phyloP scores from a whole-genome alignment of 2,329 filamentous ascomycete species.

The Clathrospora elynae region DNA sequence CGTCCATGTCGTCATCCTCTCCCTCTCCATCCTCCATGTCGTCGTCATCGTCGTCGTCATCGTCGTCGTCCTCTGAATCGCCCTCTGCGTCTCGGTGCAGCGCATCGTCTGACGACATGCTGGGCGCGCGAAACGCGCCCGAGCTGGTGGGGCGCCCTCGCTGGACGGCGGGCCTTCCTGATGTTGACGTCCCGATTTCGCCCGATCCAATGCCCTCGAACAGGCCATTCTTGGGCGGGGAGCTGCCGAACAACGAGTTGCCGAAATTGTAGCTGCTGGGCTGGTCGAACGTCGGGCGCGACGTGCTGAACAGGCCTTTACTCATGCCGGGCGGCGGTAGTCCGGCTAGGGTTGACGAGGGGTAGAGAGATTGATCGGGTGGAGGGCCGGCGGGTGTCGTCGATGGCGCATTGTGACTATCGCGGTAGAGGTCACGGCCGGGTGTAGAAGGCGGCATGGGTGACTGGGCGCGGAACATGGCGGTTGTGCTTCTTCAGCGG shows the following conservation, averaged over 20 bases:
- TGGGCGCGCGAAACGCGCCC: constrained; percentile 41
- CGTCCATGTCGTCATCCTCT: constrained; percentile 43
- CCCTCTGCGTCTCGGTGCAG: constrained; percentile 39
- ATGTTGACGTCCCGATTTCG: constrained; percentile 34
- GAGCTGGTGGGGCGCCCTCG: constrained; percentile 35
- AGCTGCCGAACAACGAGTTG: constrained; percentile 34
- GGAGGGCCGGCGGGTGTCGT: constrained; percentile 64
- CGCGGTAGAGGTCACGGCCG: constrained; percentile 32
- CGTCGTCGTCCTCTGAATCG: constrained; percentile 43
- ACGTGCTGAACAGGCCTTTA: constrained; percentile 56
- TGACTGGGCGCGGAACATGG: constrained; percentile 45
- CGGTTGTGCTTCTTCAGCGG: constrained; percentile 13
- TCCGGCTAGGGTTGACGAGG: constrained; percentile 62
- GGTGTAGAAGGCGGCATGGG: constrained; percentile 47
- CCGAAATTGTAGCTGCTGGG: constrained; percentile 29
- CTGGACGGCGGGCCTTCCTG: constrained; percentile 33
- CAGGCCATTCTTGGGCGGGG: constrained; percentile 40
- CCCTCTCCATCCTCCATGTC: constrained; percentile 41
- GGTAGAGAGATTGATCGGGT: constrained; percentile 52
- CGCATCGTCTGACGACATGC: constrained; percentile 37
- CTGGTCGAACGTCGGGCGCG: constrained; percentile 48
- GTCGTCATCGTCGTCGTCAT: constrained; percentile 34
- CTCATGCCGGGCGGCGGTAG: constrained; percentile 55
- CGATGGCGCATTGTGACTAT: constrained; percentile 51
- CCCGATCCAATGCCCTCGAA: constrained; percentile 38